Conservation (phyloP, 352 stramenopile genomes). For the Pythium biforme region DNA sequence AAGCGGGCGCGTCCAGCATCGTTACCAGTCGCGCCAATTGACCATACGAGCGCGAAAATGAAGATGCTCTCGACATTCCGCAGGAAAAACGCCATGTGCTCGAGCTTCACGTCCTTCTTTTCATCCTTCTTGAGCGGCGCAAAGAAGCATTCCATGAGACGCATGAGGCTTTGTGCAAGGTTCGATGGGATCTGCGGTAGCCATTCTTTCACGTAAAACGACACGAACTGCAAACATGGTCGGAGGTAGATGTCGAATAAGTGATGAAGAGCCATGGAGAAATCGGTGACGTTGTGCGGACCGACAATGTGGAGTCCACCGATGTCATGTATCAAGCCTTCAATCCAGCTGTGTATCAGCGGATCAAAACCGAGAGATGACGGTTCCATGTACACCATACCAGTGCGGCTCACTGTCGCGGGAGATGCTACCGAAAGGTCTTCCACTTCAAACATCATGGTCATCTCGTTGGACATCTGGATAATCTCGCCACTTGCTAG, state of each 20-base stretch:
- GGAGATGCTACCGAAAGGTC: conserved; percentile 93
- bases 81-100: conserved; percentile 65
- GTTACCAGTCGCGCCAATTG: conserved; percentile 88
- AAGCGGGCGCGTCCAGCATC: conserved; percentile 80
- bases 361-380: conserved; percentile 90
- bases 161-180: conserved; percentile 88
- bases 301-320: conserved; percentile 40
- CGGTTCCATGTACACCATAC: conserved; percentile 97
- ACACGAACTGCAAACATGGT: conserved; percentile 78
- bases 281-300: conserved; percentile 42
- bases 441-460: conserved; percentile 97
- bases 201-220: conserved; percentile 89
- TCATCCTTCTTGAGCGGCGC: conserved; percentile 78
- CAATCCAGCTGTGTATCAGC: conserved; percentile 89
- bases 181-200: conserved; percentile 92
- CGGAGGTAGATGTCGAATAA: conserved; percentile 90
- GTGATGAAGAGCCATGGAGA: conserved; percentile 50
- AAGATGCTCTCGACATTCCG: conserved; percentile 89
- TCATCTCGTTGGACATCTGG: conserved; percentile 93
- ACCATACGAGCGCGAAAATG: conserved; percentile 93
- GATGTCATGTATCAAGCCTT: conserved; percentile 62
- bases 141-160: conserved; percentile 92
- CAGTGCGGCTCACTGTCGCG: conserved; percentile 91
- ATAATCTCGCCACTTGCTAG: conserved; percentile 95
- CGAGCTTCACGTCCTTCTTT: conserved; percentile 79